Percentiles rank a stretch among this genome's conserved stretches.
Evolutionary conservation across 371 early-diverging fungal genomes (phyloP).

Genomic region (Circinella minor): DNA sequence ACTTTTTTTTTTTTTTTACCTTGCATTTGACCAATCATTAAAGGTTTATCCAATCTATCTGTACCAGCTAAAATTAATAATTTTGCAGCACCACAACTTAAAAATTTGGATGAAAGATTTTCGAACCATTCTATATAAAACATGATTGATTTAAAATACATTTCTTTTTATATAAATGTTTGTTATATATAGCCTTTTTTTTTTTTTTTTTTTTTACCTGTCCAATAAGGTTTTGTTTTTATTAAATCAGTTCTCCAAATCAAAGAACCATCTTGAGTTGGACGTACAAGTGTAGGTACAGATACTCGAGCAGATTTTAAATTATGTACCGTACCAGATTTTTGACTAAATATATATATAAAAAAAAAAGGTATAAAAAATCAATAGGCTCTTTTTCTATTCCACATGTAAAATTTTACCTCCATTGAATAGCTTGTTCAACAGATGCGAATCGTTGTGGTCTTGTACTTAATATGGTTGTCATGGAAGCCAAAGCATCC

Average conservation of each 20-base stretch:
- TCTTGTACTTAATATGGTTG: slow-evolving; percentile 57
- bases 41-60: slow-evolving; percentile 88
- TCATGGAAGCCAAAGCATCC: slow-evolving; percentile 77
- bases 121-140: slow-evolving; percentile 78
- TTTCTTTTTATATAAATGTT: too few species aligned
- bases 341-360: slow-evolving; percentile 39
- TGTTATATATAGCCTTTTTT: too few species aligned
- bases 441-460: slow-evolving; percentile 64
- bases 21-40: slow-evolving; percentile 97
- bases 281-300: slow-evolving; percentile 63
- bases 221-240: slow-evolving; percentile 79
- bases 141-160: background rate
- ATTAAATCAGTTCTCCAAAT: slow-evolving; percentile 75
- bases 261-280: slow-evolving; percentile 16
- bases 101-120: slow-evolving; percentile 81
- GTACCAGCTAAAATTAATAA: slow-evolving; percentile 88
- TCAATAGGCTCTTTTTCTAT: too few species aligned
- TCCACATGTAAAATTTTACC: slow-evolving; percentile 20
- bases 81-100: slow-evolving; percentile 71
- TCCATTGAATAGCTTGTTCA: slow-evolving; percentile 77
- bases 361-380: background rate
- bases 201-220: slow-evolving; percentile 39
- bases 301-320: slow-evolving; percentile 78
- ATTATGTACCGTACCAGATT: slow-evolving; percentile 68
- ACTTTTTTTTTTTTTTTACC: slow-evolving; percentile 47